Evolutionary conservation across 345 rosid genomes (phyloP).

Genomic region (Salix dunnii): DNA sequence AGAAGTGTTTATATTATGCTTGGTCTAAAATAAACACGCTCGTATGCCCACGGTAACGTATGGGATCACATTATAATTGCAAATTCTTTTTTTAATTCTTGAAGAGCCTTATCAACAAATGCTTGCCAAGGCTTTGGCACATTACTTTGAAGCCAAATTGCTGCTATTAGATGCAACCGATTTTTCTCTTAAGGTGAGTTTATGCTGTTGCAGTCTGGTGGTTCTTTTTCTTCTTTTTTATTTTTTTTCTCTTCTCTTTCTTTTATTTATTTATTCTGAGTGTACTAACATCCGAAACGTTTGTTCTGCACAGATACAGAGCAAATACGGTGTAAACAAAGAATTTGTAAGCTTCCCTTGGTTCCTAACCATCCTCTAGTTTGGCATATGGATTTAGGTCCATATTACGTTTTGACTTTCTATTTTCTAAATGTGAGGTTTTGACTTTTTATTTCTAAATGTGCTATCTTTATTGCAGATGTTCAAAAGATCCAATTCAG

Average conservation of each 20-base stretch:
- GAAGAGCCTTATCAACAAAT: constrained; percentile 95
- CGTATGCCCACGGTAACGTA: background rate
- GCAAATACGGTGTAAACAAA: constrained; percentile 68
- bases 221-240: too few relatives aligned
- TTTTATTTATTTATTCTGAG: background rate
- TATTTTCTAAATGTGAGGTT: background rate
- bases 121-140: constrained; percentile 95
- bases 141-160: constrained; percentile 86
- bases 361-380: background rate
- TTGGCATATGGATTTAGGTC: background rate
- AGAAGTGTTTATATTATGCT: background rate
- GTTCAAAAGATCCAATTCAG: constrained; percentile 70
- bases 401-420: background rate
- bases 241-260: background rate
- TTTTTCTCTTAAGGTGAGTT: constrained; percentile 73
- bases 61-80: constrained; percentile 8
- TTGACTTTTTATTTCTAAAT: background rate
- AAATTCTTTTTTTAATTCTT: background rate
- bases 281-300: background rate
- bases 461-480: constrained; percentile 31
- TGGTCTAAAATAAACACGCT: background rate
- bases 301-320: constrained; percentile 58
- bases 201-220: background rate
- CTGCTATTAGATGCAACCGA: constrained; percentile 79
- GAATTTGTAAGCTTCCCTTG: constrained; percentile 47